These are phyloP conservation scores for Debaryomycetaceae sp. DNA, from an alignment of 1,139 yeast genomes.

Conservation along the genomic window DNA sequence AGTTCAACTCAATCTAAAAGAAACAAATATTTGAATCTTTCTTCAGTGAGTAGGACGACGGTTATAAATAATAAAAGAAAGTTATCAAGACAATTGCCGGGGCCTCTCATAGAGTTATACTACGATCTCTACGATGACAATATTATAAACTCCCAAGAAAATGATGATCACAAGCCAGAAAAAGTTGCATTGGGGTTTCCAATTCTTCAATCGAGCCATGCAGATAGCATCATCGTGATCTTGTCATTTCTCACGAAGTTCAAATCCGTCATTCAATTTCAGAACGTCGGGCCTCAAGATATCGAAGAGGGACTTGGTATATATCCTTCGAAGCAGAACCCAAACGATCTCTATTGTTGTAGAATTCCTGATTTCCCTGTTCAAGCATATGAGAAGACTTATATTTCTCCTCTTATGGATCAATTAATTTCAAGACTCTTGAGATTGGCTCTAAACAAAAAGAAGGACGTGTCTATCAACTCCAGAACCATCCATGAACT, in stretches of 20 bases:
- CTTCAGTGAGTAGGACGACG: constrained; percentile 28
- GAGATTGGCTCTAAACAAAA: constrained; percentile 39
- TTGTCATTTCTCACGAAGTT: constrained; percentile 46
- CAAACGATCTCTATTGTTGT: not conserved
- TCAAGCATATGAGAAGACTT: constrained; percentile 9
- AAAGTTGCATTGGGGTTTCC: constrained; percentile 32
- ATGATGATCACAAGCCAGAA: constrained; percentile 17
- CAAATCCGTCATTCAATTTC: constrained; percentile 25
- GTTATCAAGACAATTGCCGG: constrained; percentile 35
- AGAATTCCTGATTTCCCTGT: not conserved
- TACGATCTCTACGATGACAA: constrained; percentile 41
- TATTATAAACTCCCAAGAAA: constrained; percentile 18
- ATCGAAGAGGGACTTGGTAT: constrained; percentile 49
- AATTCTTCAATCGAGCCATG: constrained; percentile 33
- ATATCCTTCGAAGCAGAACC: constrained; percentile 12
- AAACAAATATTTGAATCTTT: constrained; percentile 2
- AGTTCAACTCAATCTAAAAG: not conserved
- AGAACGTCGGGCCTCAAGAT: constrained; percentile 42
- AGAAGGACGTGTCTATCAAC: constrained; percentile 28
- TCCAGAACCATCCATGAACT: constrained; percentile 40
- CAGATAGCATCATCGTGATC: constrained; percentile 41
- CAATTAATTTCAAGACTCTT: constrained; percentile 32
- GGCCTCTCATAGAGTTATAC: constrained; percentile 35
- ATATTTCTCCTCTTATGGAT: constrained; percentile 34
- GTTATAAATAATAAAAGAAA: constrained; percentile 27